A percentile compares a stretch with the other conserved stretches of the same genome.
These are phyloP conservation scores for Penicillium corylophilum DNA, from an alignment of 2,329 filamentous ascomycete genomes.

Conservation along the genomic window DNA sequence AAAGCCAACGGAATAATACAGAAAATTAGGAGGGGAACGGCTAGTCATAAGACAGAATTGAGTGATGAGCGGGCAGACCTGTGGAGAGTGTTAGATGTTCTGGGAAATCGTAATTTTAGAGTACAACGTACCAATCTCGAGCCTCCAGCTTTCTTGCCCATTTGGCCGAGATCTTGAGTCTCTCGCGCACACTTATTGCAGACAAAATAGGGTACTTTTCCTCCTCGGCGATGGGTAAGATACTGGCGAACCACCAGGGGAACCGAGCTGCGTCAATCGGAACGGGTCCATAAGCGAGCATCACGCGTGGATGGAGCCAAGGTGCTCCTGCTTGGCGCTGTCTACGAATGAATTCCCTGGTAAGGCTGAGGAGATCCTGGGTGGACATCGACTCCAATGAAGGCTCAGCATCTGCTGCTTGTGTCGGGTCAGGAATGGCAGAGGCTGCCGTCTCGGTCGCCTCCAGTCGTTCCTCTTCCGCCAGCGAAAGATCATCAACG, in stretches of 20 bases:
- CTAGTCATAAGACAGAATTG: conserved; percentile 46
- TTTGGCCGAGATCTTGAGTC: conserved; percentile 75
- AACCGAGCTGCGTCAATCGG: conserved; percentile 75
- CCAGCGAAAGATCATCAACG: conserved; percentile 76
- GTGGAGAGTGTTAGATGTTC: conserved; percentile 4
- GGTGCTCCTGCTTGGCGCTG: conserved; percentile 68
- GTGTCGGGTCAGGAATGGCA: conserved; percentile 15
- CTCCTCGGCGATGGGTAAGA: conserved; percentile 72
- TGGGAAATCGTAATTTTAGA: conserved; percentile 3
- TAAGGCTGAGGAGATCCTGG: conserved; percentile 64
- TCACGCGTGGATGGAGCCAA: conserved; percentile 72
- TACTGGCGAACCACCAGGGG: conserved; percentile 86
- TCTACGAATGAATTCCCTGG: conserved; percentile 64
- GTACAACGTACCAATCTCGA: conserved; percentile 61
- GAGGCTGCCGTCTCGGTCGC: conserved; percentile 59
- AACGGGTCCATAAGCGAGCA: conserved; percentile 73
- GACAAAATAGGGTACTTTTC: conserved; percentile 76
- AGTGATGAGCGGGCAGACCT: conserved; percentile 36
- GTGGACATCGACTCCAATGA: conserved; percentile 61
- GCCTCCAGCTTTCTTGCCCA: conserved; percentile 76
- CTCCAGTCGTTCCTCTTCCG: conserved; percentile 76
- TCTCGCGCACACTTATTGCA: conserved; percentile 72
- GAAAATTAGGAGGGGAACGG: conserved; percentile 39
- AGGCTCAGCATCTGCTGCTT: conserved; percentile 25
- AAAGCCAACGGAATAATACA: conserved; percentile 30